Evolutionary conservation across 78 protist genomes (phyloP).

Genomic region (Dictyostelium firmibasis): DNA sequence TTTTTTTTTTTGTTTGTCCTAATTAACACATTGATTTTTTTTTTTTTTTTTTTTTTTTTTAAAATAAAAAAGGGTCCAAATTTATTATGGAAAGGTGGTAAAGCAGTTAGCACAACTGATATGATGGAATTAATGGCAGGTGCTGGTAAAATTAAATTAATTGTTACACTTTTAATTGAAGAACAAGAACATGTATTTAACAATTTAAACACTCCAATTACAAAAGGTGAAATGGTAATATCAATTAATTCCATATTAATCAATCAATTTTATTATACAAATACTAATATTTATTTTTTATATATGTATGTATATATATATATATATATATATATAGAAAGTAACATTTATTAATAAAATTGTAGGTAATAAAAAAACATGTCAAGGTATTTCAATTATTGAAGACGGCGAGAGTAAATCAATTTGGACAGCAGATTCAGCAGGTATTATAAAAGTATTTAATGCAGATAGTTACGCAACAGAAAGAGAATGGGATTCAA

Average conservation of each 20-base stretch:
- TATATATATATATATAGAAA: background rate
- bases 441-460: constrained; percentile 15
- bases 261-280: no score
- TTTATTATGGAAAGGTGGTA: constrained; percentile 70
- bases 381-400: constrained; percentile 40
- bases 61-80: constrained; percentile 20
- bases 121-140: constrained; percentile 79
- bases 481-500: constrained; percentile 32
- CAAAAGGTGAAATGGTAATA: constrained; percentile 11
- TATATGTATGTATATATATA: background rate
- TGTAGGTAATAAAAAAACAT: constrained; percentile 45
- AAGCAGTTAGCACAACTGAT: constrained; percentile 50
- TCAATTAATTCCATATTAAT: background rate
- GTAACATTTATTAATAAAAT: constrained; percentile 34
- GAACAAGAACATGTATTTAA: constrained; percentile 47
- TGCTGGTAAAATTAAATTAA: constrained; percentile 63
- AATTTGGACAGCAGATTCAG: constrained; percentile 64
- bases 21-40: background rate
- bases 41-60: constrained; percentile 8
- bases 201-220: background rate
- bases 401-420: background rate
- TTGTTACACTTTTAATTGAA: constrained; percentile 54
- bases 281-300: background rate
- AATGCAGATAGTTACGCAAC: constrained; percentile 15
- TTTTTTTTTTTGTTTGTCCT: no score